Percentiles rank a stretch among this genome's conserved stretches.
These are phyloP conservation scores for Phaeolepiota aurea DNA, from an alignment of 768 basidiomycete genomes.

Conservation along the genomic window DNA sequence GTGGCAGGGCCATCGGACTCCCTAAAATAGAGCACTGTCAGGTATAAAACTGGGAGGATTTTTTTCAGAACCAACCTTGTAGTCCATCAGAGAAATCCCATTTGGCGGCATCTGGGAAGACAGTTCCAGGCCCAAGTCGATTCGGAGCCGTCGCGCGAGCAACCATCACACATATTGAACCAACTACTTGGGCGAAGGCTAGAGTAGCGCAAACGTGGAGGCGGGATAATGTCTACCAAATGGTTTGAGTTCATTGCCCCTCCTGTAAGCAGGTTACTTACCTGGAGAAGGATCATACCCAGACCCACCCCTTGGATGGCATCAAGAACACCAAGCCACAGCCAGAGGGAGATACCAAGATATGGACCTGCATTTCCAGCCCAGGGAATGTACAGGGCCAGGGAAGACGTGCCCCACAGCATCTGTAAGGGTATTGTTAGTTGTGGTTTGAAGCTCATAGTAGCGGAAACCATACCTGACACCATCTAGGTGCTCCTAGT, in stretches of 20 bases:
- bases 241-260: background rate
- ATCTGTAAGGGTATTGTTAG: slow-evolving; percentile 32
- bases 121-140: slow-evolving; percentile 78
- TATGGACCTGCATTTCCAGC: slow-evolving; percentile 81
- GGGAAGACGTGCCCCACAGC: slow-evolving; percentile 92
- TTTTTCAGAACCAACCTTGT: slow-evolving; percentile 37
- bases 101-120: slow-evolving; percentile 87
- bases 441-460: background rate
- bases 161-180: slow-evolving; percentile 85
- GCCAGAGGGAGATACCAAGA: slow-evolving; percentile 83
- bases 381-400: slow-evolving; percentile 92
- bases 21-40: too few species aligned
- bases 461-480: slow-evolving; percentile 49
- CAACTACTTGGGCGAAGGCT: slow-evolving; percentile 85
- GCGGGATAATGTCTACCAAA: slow-evolving; percentile 68
- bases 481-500: slow-evolving; percentile 90
- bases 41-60: too few species aligned
- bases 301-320: slow-evolving; percentile 92
- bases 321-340: slow-evolving; percentile 93
- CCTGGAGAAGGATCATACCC: slow-evolving; percentile 83
- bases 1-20: slow-evolving; percentile 75
- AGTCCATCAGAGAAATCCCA: slow-evolving; percentile 82
- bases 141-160: slow-evolving; percentile 89
- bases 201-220: slow-evolving; percentile 92
- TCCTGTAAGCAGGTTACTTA: slow-evolving; percentile 19